phyloP scores from a whole-genome alignment of 768 basidiomycete genomes.

The Collybiopsis luxurians region DNA sequence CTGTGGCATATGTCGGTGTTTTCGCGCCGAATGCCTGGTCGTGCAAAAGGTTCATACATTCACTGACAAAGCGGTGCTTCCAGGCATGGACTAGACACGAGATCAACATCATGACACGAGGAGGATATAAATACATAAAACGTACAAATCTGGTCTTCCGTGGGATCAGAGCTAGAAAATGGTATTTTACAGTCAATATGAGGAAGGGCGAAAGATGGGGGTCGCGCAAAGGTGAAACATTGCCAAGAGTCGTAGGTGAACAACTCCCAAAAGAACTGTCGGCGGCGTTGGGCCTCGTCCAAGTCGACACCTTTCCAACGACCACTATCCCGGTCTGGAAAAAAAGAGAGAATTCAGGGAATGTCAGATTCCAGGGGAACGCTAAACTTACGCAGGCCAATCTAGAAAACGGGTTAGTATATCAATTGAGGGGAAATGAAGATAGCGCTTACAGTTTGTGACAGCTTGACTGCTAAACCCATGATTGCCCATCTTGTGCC shows the following conservation, averaged over 20 bases:
- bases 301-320: conserved; percentile 58
- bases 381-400: conserved; percentile 59
- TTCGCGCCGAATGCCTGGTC: conserved; percentile 73
- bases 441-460: conserved; percentile 55
- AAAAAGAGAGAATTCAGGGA: conserved; percentile 3
- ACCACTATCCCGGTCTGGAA: conserved; percentile 66
- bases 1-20: conserved; percentile 63
- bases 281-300: conserved; percentile 57
- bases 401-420: conserved; percentile 35
- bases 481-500: conserved; percentile 67
- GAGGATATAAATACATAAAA: conserved; percentile 14
- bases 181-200: conserved; percentile 71
- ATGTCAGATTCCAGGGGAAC: not conserved
- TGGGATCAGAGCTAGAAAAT: conserved; percentile 35
- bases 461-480: conserved; percentile 67
- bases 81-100: conserved; percentile 54
- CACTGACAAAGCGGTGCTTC: conserved; percentile 68
- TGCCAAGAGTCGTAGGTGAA: conserved; percentile 55
- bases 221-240: conserved; percentile 68
- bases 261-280: conserved; percentile 68
- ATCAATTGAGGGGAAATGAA: not conserved
- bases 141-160: conserved; percentile 61
- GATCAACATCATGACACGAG: not conserved
- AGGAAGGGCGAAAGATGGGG: conserved; percentile 63
- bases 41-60: conserved; percentile 67